phyloP scores from a whole-genome alignment of 371 early-diverging fungal genomes.

The Mucor lusitanicus region DNA sequence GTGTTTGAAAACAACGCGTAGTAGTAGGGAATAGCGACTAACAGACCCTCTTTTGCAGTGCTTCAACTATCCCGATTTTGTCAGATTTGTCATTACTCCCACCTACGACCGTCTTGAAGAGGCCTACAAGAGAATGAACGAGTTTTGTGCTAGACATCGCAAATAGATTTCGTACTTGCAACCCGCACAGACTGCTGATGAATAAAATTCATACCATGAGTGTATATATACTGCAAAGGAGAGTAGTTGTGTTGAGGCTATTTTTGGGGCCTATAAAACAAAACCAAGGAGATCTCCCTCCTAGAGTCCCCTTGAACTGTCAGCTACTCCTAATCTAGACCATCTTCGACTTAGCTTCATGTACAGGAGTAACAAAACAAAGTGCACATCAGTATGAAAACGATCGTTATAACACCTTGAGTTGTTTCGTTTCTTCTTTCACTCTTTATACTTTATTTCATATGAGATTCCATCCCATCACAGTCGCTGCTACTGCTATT shows the following conservation, averaged over 20 bases:
- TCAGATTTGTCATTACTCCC: conserved; percentile 84
- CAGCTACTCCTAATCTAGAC: conserved; percentile 1
- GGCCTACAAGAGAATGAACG: conserved; percentile 77
- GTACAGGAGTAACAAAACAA: background rate
- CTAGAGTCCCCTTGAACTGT: background rate
- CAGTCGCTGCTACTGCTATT: conserved; percentile 2
- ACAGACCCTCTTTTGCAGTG: conserved; percentile 42
- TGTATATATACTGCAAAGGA: too few relatives aligned
- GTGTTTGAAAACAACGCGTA: too few relatives aligned
- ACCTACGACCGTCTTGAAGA: conserved; percentile 71
- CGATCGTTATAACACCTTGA: background rate
- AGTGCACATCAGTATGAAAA: background rate
- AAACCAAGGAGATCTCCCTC: background rate
- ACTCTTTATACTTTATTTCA: background rate
- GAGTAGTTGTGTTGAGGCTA: too few relatives aligned
- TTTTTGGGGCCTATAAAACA: background rate
- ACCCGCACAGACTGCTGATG: conserved; percentile 3
- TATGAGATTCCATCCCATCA: conserved; percentile 6
- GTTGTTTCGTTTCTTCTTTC: background rate
- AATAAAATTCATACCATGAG: too few relatives aligned
- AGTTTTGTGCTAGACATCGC: conserved; percentile 79
- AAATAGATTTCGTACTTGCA: conserved; percentile 11
- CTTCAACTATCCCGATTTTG: conserved; percentile 80
- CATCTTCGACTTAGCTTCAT: background rate
- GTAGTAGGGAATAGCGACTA: background rate